phyloP scores from a whole-genome alignment of 345 rosid species.

The Euphorbia peplus region DNA sequence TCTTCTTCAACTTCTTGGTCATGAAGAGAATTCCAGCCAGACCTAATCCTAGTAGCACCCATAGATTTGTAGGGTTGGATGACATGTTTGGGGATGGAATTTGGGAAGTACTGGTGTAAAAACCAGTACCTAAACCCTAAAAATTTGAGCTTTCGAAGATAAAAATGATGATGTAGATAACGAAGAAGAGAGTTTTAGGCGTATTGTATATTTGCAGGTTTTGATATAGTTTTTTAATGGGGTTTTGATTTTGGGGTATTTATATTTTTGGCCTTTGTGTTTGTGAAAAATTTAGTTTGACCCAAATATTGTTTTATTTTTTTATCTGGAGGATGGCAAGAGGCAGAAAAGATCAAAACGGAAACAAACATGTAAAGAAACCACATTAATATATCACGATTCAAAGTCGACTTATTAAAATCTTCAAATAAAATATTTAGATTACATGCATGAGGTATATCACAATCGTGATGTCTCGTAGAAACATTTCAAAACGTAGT shows the following conservation, averaged over 20 bases:
- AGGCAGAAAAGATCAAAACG: no score
- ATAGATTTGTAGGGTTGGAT: conserved; percentile 65
- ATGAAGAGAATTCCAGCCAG: conserved; percentile 67
- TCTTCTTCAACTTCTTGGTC: conserved; percentile 63
- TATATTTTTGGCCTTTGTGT: background rate
- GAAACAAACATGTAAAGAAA: no score
- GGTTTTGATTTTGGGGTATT: background rate
- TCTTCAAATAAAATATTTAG: no score
- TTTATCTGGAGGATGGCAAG: no score
- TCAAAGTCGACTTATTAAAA: no score
- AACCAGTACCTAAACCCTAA: conserved; percentile 7
- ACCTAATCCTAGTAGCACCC: conserved; percentile 84
- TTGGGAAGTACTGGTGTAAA: background rate
- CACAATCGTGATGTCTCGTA: no score
- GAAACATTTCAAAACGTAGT: no score
- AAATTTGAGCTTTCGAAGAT: background rate
- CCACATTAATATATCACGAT: no score
- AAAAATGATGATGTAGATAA: background rate
- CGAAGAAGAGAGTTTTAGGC: background rate
- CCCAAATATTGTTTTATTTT: no score
- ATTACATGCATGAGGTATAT: no score
- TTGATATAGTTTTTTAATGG: background rate
- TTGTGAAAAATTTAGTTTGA: background rate
- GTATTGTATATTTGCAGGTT: background rate
- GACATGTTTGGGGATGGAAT: conserved; percentile 34